Conservation (phyloP, 108 stramenopile genomes). For the Discostella stelligeroides region DNA sequence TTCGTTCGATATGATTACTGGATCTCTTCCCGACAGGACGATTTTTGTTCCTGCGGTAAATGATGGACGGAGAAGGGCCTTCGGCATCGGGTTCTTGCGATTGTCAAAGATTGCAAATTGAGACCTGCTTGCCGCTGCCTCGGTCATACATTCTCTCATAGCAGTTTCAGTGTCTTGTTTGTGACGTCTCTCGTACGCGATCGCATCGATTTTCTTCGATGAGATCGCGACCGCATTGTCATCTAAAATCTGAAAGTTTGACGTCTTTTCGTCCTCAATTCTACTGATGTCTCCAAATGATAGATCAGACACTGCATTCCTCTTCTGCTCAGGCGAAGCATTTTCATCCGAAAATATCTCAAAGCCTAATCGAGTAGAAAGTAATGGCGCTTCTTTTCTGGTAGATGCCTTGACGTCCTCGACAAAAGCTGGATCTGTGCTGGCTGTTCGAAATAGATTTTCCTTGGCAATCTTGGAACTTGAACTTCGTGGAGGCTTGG, state of each 20-base stretch:
- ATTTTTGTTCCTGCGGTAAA: constrained; percentile 51
- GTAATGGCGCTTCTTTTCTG: neutral
- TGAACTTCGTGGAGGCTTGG: too few relatives aligned
- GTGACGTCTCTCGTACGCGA: constrained; percentile 34
- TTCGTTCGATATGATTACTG: constrained; percentile 54
- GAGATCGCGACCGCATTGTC: constrained; percentile 16
- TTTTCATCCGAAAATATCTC: constrained; percentile 44
- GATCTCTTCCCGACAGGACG: constrained; percentile 45
- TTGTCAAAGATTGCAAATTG: constrained; percentile 32
- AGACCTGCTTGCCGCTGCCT: constrained; percentile 25
- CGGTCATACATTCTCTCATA: constrained; percentile 36
- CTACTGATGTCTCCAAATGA: constrained; percentile 45
- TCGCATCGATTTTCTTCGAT: constrained; percentile 9
- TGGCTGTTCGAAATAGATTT: neutral
- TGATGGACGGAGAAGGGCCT: constrained; percentile 41
- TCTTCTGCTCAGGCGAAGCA: constrained; percentile 10
- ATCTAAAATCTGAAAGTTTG: constrained; percentile 20
- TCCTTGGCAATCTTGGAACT: neutral
- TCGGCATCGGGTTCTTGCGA: constrained; percentile 32
- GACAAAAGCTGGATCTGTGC: neutral
- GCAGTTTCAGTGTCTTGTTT: constrained; percentile 38
- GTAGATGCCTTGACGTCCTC: neutral
- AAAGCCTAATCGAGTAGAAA: constrained; percentile 29
- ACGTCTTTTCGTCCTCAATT: constrained; percentile 41
- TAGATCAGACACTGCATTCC: constrained; percentile 14